Conservation (phyloP, 768 basidiomycete species). For the Jaapia argillacea region DNA sequence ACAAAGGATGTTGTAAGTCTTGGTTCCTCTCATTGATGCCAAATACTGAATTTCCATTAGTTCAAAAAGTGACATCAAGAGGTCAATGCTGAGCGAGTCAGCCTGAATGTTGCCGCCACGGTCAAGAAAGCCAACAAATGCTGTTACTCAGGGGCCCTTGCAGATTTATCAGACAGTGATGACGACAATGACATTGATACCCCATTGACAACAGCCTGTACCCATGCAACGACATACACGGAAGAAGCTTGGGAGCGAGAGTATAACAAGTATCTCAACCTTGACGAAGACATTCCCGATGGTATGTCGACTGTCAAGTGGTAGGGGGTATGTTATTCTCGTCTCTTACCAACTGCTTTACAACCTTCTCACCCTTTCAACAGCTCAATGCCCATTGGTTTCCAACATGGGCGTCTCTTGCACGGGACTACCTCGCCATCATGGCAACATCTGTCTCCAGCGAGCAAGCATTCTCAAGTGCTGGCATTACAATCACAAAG, state of each 20-base stretch:
- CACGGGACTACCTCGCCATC: slow-evolving; percentile 17
- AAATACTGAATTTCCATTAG: no score
- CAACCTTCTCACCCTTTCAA: no score
- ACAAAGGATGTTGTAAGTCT: slow-evolving; percentile 10
- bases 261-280: slow-evolving; percentile 3
- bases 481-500: slow-evolving; percentile 13
- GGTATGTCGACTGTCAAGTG: slow-evolving; percentile 12
- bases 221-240: neutral
- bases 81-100: neutral
- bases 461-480: slow-evolving; percentile 15
- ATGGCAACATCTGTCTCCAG: slow-evolving; percentile 17
- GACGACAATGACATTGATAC: neutral
- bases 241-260: neutral
- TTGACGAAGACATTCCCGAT: slow-evolving; percentile 1
- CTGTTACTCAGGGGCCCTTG: neutral
- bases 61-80: neutral
- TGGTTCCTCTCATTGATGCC: no score
- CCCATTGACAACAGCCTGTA: no score
- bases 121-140: neutral
- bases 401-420: slow-evolving; percentile 19
- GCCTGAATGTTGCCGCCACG: no score
- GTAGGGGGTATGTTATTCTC: slow-evolving; percentile 16
- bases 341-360: neutral
- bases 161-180: neutral
- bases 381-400: slow-evolving; percentile 12